These are phyloP conservation scores for Camptophora hylomeconis DNA, from an alignment of 2,329 filamentous ascomycete genomes.

Conservation along the genomic window DNA sequence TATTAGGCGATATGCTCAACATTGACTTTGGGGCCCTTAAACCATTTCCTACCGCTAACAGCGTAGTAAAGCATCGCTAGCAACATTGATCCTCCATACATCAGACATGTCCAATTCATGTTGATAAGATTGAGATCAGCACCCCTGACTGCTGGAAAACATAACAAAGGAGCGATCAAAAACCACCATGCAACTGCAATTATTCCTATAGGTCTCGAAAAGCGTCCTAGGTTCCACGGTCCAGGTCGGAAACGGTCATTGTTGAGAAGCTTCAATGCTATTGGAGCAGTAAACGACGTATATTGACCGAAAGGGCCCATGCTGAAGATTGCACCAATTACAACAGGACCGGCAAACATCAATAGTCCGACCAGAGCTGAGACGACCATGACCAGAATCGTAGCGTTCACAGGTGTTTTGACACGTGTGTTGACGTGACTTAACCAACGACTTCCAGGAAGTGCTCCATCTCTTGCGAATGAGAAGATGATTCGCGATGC, in stretches of 20 bases:
- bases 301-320: constrained; percentile 20
- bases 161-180: constrained; percentile 20
- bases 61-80: constrained; percentile 20
- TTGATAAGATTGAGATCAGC: constrained; percentile 17
- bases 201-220: constrained; percentile 18
- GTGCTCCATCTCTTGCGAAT: constrained; percentile 20
- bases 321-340: constrained; percentile 22
- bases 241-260: constrained; percentile 6
- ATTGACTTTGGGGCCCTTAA: constrained; percentile 22
- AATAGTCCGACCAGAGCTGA: constrained; percentile 19
- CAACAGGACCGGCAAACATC: constrained; percentile 20
- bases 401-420: constrained; percentile 21
- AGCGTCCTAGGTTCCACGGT: constrained; percentile 22
- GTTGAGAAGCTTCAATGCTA: constrained; percentile 19
- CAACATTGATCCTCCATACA: constrained; percentile 22
- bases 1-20: too few relatives aligned
- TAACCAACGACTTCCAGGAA: constrained; percentile 19
- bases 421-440: constrained; percentile 18
- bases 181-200: constrained; percentile 20
- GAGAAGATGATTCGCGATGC: constrained; percentile 20
- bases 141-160: constrained; percentile 21
- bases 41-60: constrained; percentile 21
- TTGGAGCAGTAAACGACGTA: constrained; percentile 19
- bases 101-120: constrained; percentile 23
- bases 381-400: constrained; percentile 19